Base-by-base conservation (phyloP, 805 yeast genomes). In the Teunomyces stri region DNA sequence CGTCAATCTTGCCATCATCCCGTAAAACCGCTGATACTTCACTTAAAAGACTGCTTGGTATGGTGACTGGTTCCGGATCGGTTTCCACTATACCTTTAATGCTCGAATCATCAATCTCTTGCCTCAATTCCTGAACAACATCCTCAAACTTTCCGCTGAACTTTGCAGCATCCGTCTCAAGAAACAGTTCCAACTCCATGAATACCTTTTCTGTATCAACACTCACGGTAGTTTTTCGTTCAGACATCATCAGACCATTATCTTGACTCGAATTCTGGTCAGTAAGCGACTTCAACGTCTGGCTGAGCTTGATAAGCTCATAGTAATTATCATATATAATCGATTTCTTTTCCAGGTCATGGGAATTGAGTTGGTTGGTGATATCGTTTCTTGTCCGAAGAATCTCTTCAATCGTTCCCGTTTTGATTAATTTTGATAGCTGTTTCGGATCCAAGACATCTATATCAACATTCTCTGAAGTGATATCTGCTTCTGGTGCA, bases 311-410 rank as follows among this genome's bases (percentile, higher is more conserved):
- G 57, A 85, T 84, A 52, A 85, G 66, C 51, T 85, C 91, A 60
- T 81, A 84, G 69, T 85, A 85, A 57, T 85, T 85, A 62, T 85
- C 87, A 62, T 85, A 85, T 9, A 85, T 82, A 36, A 85, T 84
- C 25, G 86, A 79, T 55, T 85, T 85, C 52, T 84, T 83, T 40
- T 79, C 81, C 56, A 80, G 76, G 50, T 80, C 82, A 44, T 77
- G 80, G 12, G 78, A 61, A 48, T 78, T 79, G 47, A 81, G 66
- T 44, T 72, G 69, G 27, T 70, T 70, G 20, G 75, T 71, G 6
- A 80, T 45, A 12, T 56, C 40, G 51, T 68, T 69, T 38, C 72
- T 49, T 25, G 63, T 55, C 49, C 58, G 60, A 25, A 69, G 54
- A 2, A 69, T 65, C 4, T 68, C 70, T 33, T 61, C 59, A 5